phyloP scores from a whole-genome alignment of 2,329 filamentous ascomycete species.

The Botryosphaeria dothidea region DNA sequence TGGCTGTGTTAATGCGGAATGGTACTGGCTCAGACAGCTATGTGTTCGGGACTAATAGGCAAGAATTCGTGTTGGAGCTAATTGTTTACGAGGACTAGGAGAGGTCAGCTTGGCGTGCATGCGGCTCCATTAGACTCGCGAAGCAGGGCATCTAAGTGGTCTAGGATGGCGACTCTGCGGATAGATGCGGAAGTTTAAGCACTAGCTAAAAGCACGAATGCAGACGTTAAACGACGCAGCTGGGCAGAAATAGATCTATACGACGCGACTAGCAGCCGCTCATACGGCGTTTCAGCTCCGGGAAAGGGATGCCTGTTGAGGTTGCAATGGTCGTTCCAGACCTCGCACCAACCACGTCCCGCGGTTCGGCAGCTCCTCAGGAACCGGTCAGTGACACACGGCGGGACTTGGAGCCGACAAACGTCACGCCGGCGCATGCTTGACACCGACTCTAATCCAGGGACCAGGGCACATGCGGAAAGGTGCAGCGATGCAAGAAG shows the following conservation, averaged over 20 bases:
- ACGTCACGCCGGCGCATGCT: neutral
- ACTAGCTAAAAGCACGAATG: neutral
- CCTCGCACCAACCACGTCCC: neutral
- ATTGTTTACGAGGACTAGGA: neutral
- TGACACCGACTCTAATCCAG: neutral
- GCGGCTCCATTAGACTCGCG: neutral
- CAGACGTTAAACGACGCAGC: neutral
- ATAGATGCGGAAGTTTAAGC: neutral
- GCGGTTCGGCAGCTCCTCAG: neutral
- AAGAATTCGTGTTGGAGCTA: neutral
- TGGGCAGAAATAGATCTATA: too few relatives aligned
- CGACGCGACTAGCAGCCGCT: too few relatives aligned
- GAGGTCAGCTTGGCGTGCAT: neutral
- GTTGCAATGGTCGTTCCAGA: too few relatives aligned
- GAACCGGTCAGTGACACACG: neutral
- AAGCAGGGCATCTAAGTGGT: neutral
- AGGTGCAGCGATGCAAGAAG: neutral
- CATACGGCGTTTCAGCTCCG: neutral
- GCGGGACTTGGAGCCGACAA: neutral
- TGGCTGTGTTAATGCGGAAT: neutral
- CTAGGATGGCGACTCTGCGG: neutral
- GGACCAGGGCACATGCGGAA: neutral
- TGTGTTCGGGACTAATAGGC: neutral
- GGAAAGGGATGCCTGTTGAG: too few relatives aligned
- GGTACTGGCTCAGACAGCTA: neutral